Evolutionary conservation across 2,329 filamentous ascomycete genomes (phyloP), one percentile per base, ranked within the genome.

Genomic region (Calonectria naviculata): DNA sequence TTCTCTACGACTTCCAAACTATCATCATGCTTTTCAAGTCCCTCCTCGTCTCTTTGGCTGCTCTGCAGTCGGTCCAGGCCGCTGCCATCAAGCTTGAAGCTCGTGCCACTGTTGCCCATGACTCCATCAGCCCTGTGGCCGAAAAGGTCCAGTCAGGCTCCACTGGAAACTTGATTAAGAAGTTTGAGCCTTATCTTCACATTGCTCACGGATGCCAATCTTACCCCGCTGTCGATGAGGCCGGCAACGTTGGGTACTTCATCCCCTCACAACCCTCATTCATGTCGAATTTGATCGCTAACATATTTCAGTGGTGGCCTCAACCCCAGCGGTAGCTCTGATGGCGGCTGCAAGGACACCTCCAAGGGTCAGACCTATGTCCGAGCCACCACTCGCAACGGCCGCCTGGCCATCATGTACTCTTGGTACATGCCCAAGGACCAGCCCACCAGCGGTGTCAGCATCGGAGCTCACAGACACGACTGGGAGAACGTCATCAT

Each of bases 191-290:
- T 12, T 74, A 75, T 52, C 77, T 83, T 8, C 73, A 79, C 13
- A 87, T 91, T 6, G 84, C 85, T 21, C 88, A 89, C 74, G 90
- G 90, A 54, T 92, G 90, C 72, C 90, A 91, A 19, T 89, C 90
- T 0, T 92, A 90, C 75, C 89, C 90, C 0, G 90, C 87, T 2
- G 90, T 92, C 1, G 87, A 92, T 71, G 83, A 84, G 1, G 79
- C 82, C 0, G 90, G 90, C 2, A 84, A 92, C 73, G 90, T 87
- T 6, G 84, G 86, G 90, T 91, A 79, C 70, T 83, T 75, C 21
- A n/a, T n/a, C 15, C 60, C n/a, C n/a, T n/a, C n/a, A n/a, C n/a
- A n/a, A 12, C n/a, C 19, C 8, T 13, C 47, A 10, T 12, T 26
- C 58, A 19, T n/a, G 15, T 34, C 10, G 4, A 12, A 31, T 44